Evolutionary conservation across 2,329 filamentous ascomycete species (phyloP).

Genomic region (Colletotrichum siamense): DNA sequence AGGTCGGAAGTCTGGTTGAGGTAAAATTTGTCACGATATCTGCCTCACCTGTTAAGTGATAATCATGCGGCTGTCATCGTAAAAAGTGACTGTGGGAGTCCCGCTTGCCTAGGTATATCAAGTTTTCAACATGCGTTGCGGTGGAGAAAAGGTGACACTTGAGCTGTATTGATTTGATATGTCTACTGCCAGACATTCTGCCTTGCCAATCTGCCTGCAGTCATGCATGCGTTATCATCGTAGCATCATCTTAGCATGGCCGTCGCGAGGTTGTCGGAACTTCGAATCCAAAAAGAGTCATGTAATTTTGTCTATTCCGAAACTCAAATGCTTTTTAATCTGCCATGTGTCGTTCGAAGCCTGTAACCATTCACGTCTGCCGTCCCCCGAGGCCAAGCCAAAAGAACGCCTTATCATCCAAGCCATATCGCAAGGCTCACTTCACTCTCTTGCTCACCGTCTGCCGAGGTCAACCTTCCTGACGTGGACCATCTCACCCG

Average conservation of each 20-base stretch:
- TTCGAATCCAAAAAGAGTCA: background rate
- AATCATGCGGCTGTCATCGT: background rate
- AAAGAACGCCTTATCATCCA: background rate
- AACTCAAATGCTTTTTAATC: background rate
- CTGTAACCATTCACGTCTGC: background rate
- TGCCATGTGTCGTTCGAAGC: background rate
- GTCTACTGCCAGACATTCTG: background rate
- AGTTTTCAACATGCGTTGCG: background rate
- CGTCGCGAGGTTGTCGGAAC: background rate
- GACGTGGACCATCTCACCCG: conserved; percentile 55
- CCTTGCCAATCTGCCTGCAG: background rate
- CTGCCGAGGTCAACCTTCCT: conserved; percentile 59
- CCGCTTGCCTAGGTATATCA: background rate
- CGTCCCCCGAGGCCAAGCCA: background rate
- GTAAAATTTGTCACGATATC: background rate
- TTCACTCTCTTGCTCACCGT: conserved; percentile 33
- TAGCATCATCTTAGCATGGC: background rate
- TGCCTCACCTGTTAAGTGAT: background rate
- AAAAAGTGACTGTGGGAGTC: background rate
- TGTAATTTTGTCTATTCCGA: background rate
- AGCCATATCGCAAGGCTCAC: background rate
- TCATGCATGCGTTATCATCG: background rate
- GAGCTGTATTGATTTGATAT: background rate
- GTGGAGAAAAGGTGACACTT: background rate
- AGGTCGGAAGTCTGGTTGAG: background rate